A percentile compares a stretch with the other conserved stretches of the same genome.
These are phyloP conservation scores for Eucalyptus albens DNA, from an alignment of 345 rosid species.

Conservation along the genomic window DNA sequence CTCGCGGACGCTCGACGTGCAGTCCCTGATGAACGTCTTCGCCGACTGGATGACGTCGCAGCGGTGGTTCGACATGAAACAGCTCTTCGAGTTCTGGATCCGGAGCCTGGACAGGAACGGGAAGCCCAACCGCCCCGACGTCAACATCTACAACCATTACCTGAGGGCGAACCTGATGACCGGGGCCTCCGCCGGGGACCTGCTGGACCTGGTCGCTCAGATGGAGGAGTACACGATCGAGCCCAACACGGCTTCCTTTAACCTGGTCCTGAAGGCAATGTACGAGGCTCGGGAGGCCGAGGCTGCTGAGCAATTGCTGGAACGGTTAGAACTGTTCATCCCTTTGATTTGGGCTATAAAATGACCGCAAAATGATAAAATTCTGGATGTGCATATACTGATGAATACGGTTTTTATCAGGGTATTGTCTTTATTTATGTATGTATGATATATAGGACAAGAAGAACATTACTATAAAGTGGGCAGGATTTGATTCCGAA, in stretches of 20 bases:
- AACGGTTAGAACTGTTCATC: constrained; percentile 31
- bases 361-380: not conserved
- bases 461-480: not conserved
- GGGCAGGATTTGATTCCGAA: not conserved
- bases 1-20: constrained; percentile 30
- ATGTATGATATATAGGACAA: not conserved
- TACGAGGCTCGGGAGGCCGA: constrained; percentile 36
- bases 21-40: constrained; percentile 38
- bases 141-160: constrained; percentile 59
- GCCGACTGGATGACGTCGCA: constrained; percentile 76
- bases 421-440: not conserved
- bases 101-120: constrained; percentile 65
- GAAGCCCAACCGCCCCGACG: constrained; percentile 80
- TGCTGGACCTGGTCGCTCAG: constrained; percentile 60
- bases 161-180: constrained; percentile 74
- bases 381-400: not conserved
- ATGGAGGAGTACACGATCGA: constrained; percentile 54
- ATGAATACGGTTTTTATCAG: not conserved
- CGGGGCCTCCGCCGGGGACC: constrained; percentile 35
- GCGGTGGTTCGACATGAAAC: constrained; percentile 70
- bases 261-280: constrained; percentile 81
- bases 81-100: constrained; percentile 75
- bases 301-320: constrained; percentile 68
- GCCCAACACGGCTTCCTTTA: constrained; percentile 77
- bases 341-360: not conserved